Base-by-base conservation (phyloP, 345 rosid genomes). In the Erodium maritimum region DNA sequence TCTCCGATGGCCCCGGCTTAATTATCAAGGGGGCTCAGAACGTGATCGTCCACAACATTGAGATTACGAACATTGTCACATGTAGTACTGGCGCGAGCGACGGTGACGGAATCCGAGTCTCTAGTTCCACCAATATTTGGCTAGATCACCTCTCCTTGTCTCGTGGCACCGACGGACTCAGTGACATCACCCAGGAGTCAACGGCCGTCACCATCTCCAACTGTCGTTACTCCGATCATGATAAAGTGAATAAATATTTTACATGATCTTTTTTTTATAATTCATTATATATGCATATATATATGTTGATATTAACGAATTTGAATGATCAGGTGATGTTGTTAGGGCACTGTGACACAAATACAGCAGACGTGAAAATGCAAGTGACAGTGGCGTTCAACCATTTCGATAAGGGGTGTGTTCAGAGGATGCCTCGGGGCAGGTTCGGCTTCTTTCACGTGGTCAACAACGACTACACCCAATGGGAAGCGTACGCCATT, bases 71-170 rank as follows among this genome's bases (percentile, higher is more conserved):
- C 66, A 60, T 61, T 22, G 69, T 64, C 9, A 2, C 37, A 0
- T 62, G 69, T 1, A 0, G 5, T n/a, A n/a, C n/a, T 0, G 76
- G 76, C 5, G 76, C 69, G 2, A 76, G 83, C 1, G 91, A 87
- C 21, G 91, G 91, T 0, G 95, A 84, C 69, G 88, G 88, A 0
- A 74, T 87, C 53, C 70, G 82, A n/a, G 23, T 87, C 59, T 87
- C 67, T 56, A 81, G 87, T 0, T 73, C 91, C 18, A 61, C 85
- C 0, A 74, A 84, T 59, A 2, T 87, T 24, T 87, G 88, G 95
- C 68, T 87, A 14, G 95, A 87, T 64, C 95, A 87, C 65, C 65
- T 82, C 23, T 77, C 91, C 4, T 77, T 87, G 86, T 67, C 78
- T 0, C 64, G 58, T 42, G 77, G 91, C 58, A 8, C 57, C 0